Evolutionary conservation across 768 basidiomycete species (phyloP), one percentile per base, ranked within the genome.

Genomic region (Hypholoma fasciculare): DNA sequence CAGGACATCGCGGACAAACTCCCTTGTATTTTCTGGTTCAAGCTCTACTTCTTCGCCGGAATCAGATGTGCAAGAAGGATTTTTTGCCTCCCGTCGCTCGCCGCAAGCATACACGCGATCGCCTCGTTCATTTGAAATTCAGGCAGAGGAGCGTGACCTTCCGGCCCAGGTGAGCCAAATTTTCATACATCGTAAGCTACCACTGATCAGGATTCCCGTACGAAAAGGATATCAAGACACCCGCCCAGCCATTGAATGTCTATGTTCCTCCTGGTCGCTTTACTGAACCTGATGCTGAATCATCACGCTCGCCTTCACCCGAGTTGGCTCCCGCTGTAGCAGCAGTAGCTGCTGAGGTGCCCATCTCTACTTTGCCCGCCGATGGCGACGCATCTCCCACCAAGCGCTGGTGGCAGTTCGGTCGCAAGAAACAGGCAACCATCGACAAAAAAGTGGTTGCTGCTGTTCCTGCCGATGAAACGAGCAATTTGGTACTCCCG

Each of bases 381-480:
- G 23, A 23, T 23, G 48, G 23, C 19, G 48, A 23, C 8, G 20
- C 48, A 30, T 14, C 16, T n/a, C 16, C 48, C 23, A 20, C 38
- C 39, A 27, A 42, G 38, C 23, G 38, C 26, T 52, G 38, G 38
- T 52, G 52, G 52, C 52, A 39, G 14, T 23, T 52, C 7, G 14
- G 52, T n/a, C 52, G 52, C 39, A 52, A 42, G 39, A 52, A 52
- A 20, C 39, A 42, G 16, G 52, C 52, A 26, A 52, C 52, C 14
- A 52, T 52, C 14, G 52, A 52, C 39, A 40, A 27, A 26, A 52
- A 42, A 36, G 39, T 42, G 17, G 38, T 17, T 5, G 39, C 39
- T 12, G 38, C 20, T 8, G 52, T 52, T 12, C 38, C 44, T 12
- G 54, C 43, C 16, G 54, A 54, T n/a, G 30, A 54, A n/a, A 46